Evolutionary conservation across 768 basidiomycete genomes (phyloP), one percentile per base, ranked within the genome.

Genomic region (Auricularia auricula-judae): DNA sequence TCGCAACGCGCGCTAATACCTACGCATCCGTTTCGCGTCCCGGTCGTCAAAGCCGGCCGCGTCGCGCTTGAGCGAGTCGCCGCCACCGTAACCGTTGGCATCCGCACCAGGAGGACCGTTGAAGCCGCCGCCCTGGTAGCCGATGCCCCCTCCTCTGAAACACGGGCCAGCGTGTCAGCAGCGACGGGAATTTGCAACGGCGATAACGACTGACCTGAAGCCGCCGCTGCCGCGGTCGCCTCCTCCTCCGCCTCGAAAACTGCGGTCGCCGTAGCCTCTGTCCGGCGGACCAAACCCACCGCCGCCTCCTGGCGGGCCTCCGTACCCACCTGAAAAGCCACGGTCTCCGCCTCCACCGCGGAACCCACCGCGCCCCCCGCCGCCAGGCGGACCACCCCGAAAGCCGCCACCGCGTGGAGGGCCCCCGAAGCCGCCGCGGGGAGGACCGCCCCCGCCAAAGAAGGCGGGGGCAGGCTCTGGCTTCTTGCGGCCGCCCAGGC

Each of bases 11-110:
- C 23, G 12, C 81, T 84, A 92, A 76, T 89, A 91, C 63, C 65
- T 66, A 72, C 91, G 84, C 71, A 87, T 86, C 72, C 91, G 87
- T 76, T 93, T 93, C 39, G 80, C 70, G 68, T 91, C 90, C 68
- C 90, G 83, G 74, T 92, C 90, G 72, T 92, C 90, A 75, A 82
- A 89, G 75, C 86, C 86, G 77, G 86, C 85, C 63, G 86, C 81
- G 72, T 82, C 82, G 68, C 89, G 84, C 76, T 91, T 91, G 78
- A 89, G 85, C 18, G 70, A 69, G 36, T 66, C 83, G 64, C 75
- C 76, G 60, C 76, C 72, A 47, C 78, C 79, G 64, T 71, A 75
- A 72, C 87, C 87, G 43, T 82, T 82, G 67, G 86, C 84, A 74
- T 81, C 84, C 63, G 84, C 84, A 70, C 84, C 64, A 16, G 81